Conservation (phyloP, 2,329 filamentous ascomycete species). For the Trichoderma aggressivum region DNA sequence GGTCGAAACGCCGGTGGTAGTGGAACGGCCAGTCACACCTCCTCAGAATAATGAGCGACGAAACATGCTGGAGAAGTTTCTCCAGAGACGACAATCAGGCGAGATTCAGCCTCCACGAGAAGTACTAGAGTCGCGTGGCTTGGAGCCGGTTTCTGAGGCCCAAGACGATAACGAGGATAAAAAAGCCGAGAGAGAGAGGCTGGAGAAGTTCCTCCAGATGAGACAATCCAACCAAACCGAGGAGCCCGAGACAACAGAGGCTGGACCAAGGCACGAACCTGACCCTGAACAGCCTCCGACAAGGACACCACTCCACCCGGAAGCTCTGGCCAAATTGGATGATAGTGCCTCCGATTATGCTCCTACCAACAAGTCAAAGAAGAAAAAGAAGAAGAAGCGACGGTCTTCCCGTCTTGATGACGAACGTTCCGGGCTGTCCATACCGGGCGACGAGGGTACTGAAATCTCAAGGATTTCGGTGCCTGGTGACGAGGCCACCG, state of each 20-base stretch:
- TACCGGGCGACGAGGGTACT: constrained; percentile 2
- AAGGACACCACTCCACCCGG: neutral
- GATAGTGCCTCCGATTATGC: constrained; percentile 3
- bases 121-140: neutral
- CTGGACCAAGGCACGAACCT: neutral
- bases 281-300: neutral
- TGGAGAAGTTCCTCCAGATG: constrained; percentile 7
- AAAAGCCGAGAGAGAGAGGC: neutral
- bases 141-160: neutral
- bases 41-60: constrained; percentile 9
- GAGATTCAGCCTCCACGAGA: neutral
- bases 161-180: constrained; percentile 1
- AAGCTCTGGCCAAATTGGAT: neutral
- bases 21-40: neutral
- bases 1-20: neutral
- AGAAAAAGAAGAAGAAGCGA: constrained; percentile 17
- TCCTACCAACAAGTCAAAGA: neutral
- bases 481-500: constrained; percentile 9
- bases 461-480: constrained; percentile 9
- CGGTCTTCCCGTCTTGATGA: constrained; percentile 30
- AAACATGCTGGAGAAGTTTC: constrained; percentile 1
- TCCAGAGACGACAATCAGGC: constrained; percentile 9
- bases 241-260: neutral
- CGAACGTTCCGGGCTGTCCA: constrained; percentile 28
- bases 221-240: neutral